A percentile compares a stretch with the other conserved stretches of the same genome.
Conservation (phyloP, 2,329 filamentous ascomycete species). For the Davidsoniella neocaledoniae region DNA sequence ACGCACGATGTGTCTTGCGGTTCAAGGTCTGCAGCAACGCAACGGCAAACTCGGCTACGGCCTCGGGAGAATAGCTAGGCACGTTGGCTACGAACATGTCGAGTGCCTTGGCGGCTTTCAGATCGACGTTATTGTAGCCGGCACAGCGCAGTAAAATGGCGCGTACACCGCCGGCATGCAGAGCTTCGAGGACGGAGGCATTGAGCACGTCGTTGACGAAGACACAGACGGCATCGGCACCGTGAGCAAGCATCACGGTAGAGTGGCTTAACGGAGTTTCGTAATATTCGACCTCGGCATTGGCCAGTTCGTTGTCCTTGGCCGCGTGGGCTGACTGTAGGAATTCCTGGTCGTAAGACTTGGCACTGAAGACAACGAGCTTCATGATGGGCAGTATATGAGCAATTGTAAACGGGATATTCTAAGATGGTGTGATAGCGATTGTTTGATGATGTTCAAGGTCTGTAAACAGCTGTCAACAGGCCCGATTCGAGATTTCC, state of each 20-base stretch:
- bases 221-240: conserved; percentile 42
- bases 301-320: conserved; percentile 19
- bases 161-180: conserved; percentile 33
- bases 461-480: neutral
- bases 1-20: conserved; percentile 49
- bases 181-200: conserved; percentile 31
- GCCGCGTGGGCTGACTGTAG: conserved; percentile 27
- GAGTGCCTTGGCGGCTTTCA: conserved; percentile 34
- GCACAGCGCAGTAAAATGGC: conserved; percentile 50
- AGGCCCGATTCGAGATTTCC: too few species aligned
- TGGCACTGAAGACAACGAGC: conserved; percentile 47
- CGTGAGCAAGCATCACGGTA: conserved; percentile 37
- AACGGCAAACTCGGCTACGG: conserved; percentile 54
- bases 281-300: conserved; percentile 38
- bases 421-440: neutral
- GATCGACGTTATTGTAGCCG: conserved; percentile 51
- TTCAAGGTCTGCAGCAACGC: conserved; percentile 50
- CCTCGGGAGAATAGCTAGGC: conserved; percentile 51
- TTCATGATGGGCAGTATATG: conserved; percentile 26
- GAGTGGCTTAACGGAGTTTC: conserved; percentile 37
- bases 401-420: neutral
- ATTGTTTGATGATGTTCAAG: neutral
- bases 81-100: conserved; percentile 48
- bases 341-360: conserved; percentile 44
- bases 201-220: conserved; percentile 50